These are phyloP conservation scores for Saprolegnia diclina DNA, from an alignment of 352 stramenopile species.

Conservation along the genomic window DNA sequence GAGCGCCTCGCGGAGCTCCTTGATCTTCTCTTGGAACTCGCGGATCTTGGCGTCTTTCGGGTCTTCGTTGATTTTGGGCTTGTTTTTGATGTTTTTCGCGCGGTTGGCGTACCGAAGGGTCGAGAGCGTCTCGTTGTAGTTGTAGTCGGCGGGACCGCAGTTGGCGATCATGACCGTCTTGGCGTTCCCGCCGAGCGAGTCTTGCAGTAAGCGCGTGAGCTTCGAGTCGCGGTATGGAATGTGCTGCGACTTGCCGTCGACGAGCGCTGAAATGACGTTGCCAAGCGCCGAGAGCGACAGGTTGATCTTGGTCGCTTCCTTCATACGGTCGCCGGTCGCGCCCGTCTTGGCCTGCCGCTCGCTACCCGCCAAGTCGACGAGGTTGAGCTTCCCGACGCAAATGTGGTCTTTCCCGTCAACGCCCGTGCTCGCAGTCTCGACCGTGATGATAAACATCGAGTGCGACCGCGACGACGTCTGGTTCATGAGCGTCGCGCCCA, in stretches of 20 bases:
- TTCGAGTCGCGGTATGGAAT: conserved; percentile 95
- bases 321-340: conserved; percentile 89
- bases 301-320: conserved; percentile 95
- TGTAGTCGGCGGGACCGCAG: conserved; percentile 94
- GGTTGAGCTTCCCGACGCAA: conserved; percentile 92
- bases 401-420: conserved; percentile 86
- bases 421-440: conserved; percentile 76
- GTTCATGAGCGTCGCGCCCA: conserved; percentile 94
- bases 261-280: conserved; percentile 76
- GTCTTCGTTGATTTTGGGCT: conserved; percentile 90
- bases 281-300: conserved; percentile 89
- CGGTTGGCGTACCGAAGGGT: conserved; percentile 93
- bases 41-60: conserved; percentile 62
- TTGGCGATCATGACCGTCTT: conserved; percentile 98
- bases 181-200: conserved; percentile 93
- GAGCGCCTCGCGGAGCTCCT: conserved; percentile 45
- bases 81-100: conserved; percentile 93
- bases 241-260: conserved; percentile 74
- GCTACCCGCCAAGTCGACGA: conserved; percentile 93
- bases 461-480: conserved; percentile 91
- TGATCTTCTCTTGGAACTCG: conserved; percentile 60
- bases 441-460: conserved; percentile 95
- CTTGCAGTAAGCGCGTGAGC: conserved; percentile 90
- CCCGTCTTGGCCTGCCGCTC: conserved; percentile 94
- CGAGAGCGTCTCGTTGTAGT: conserved; percentile 92